Evolutionary conservation across 495 filamentous ascomycete species (phyloP), one percentile per base, ranked within the genome.

Genomic region (Aspergillus taichungensis): DNA sequence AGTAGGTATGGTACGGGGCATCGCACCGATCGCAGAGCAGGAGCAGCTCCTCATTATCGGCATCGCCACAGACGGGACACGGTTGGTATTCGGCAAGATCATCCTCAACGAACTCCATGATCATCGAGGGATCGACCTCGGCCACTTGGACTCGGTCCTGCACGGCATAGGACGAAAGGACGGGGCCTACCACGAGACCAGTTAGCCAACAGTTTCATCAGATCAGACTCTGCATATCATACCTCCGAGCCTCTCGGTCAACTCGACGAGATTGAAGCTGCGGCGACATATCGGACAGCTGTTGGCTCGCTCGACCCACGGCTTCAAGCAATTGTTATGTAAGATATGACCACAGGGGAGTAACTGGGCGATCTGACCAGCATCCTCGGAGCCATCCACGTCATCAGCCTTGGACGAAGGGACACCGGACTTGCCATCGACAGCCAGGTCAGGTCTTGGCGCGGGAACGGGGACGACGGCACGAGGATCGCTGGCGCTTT

Each of bases 271-370:
- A 64, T 96, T 88, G 68, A 97, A 97, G 54, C 72, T 83, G 55
- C 84, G 83, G 45, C 92, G 86, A 63, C 92, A 99, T 62, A 97
- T 94, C 10, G 92, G 92, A 60, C 92, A 99, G 60, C 88, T 95
- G 66, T 97, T 99, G 45, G 94, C 91, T 57, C 91, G 81, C 66
- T 92, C 87, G 29, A 85, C 87, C 92, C 92, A 99, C 46, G 87
- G 85, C 54, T 83, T 81, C 46, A 99, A 68, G 58, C 92, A 99
- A 39, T 83, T 80, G 64, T 99, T 81, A 61, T 99, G 92, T 51
- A 97, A 67, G 43, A 85, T 77, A 71, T 99, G 92, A 34, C 82
- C 82, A 67, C 92, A 99, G 31, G 88, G 76, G 32, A 79, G 62
- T 37, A 83, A 63, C 61, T 80, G 76, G 52, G 80, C 81, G 53